Percentiles rank a stretch among this genome's conserved stretches.
Evolutionary conservation across 2,329 filamentous ascomycete species (phyloP).

Genomic region (Knoxdaviesia proteae): DNA sequence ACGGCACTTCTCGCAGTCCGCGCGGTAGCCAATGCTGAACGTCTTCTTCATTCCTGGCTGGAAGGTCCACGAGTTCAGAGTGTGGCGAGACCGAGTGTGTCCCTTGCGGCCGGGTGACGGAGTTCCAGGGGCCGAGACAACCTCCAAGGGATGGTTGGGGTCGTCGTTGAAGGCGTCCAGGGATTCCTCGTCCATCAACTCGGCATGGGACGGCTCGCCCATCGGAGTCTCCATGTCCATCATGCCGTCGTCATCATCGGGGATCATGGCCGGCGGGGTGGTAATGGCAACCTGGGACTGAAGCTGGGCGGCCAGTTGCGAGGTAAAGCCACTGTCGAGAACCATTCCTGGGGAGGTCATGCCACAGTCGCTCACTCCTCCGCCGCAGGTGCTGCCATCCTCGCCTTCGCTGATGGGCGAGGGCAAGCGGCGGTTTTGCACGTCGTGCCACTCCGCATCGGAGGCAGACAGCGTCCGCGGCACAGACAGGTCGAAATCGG

Average conservation of each 20-base stretch:
- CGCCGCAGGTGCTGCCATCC: slow-evolving; percentile 16
- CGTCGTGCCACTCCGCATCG: slow-evolving; percentile 26
- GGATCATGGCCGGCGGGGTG: slow-evolving; percentile 8
- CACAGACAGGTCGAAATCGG: too few species aligned
- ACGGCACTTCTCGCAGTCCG: slow-evolving; percentile 60
- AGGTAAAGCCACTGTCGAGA: slow-evolving; percentile 13
- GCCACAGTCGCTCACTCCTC: slow-evolving; percentile 16
- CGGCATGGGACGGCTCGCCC: too few species aligned
- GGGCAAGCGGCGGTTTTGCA: slow-evolving; percentile 31
- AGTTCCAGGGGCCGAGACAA: slow-evolving; percentile 10
- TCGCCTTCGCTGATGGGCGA: slow-evolving; percentile 40
- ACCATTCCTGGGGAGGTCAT: slow-evolving; percentile 12
- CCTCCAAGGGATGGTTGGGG: slow-evolving; percentile 1
- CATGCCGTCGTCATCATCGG: slow-evolving; percentile 14
- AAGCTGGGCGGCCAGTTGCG: slow-evolving; percentile 14
- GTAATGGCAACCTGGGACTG: slow-evolving; percentile 2
- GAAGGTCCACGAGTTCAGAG: slow-evolving; percentile 37
- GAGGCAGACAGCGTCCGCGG: slow-evolving; percentile 1
- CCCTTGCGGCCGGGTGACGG: slow-evolving; percentile 28
- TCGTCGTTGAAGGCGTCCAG: too few species aligned
- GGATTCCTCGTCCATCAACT: too few species aligned
- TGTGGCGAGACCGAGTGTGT: slow-evolving; percentile 37
- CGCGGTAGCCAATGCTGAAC: slow-evolving; percentile 59
- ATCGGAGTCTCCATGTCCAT: slow-evolving; percentile 13
- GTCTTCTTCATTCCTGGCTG: slow-evolving; percentile 45